Evolutionary conservation across 768 basidiomycete species (phyloP), one percentile per base, ranked within the genome.

Genomic region (Naganishia antarctica): DNA sequence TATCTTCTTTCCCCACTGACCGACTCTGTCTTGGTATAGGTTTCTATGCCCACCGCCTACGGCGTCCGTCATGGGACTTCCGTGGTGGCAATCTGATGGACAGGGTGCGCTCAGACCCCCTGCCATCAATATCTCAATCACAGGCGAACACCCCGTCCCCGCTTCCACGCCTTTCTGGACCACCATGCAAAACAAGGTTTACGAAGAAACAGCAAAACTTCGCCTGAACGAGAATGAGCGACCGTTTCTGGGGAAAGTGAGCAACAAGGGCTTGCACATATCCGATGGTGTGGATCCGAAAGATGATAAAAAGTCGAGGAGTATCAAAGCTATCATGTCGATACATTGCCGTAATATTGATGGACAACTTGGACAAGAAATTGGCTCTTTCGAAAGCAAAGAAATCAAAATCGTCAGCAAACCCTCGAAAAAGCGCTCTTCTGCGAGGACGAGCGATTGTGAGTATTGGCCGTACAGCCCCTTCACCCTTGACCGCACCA

Each of bases 391-490:
- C 80, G 87, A 89, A 46, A 90, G 89, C 69, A 87, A 88, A 48
- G 86, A 92, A n/a, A 97, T 98, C 82, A 93, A 92, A 78, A 90
- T 98, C 72, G 97, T 98, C 79, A 91, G 89, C 80, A 98, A 97
- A 78, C 94, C 94, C 4, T 91, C 89, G 80, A 96, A 97, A 82
- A 96, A 96, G 83, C 83, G 91, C 70, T 88, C 91, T 78, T 90
- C 87, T 74, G 89, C 88, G 48, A 94, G 94, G 82, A 91, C 90
- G 71, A 83, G 91, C 18, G 90, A 96, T 76, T 80, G 91, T 93
- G 75, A 81, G 92, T 79, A 18, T 47, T 9, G 31, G 37, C 29
- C 15, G 41, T 60, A n/a, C n/a, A n/a, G n/a, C n/a, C n/a, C n/a
- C n/a, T n/a, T n/a, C n/a, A n/a, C n/a, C n/a, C n/a, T n/a, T n/a